phyloP scores from a whole-genome alignment of 805 yeast genomes.

The Suhomyces sp. region DNA sequence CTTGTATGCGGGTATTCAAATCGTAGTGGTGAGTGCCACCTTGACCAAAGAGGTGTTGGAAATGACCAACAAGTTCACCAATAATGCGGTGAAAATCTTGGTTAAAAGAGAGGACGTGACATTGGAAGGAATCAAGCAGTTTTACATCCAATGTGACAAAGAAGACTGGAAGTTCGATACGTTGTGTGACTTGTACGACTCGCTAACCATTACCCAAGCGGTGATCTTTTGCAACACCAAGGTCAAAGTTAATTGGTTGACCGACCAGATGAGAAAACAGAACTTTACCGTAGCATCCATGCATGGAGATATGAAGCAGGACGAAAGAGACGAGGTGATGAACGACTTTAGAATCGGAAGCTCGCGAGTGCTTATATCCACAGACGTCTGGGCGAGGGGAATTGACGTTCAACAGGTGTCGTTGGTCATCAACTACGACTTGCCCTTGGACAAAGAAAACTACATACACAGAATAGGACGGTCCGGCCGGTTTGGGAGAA shows the following conservation, averaged over 20 bases:
- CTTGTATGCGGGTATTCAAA: slow-evolving; percentile 84
- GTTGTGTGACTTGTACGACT: slow-evolving; percentile 90
- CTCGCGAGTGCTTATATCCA: slow-evolving; percentile 89
- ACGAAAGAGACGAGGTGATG: slow-evolving; percentile 93
- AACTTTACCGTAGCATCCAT: slow-evolving; percentile 92
- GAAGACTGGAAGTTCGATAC: slow-evolving; percentile 95
- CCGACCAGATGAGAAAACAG: slow-evolving; percentile 71
- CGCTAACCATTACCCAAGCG: slow-evolving; percentile 93
- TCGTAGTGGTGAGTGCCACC: slow-evolving; percentile 93
- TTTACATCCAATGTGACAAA: slow-evolving; percentile 82
- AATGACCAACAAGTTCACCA: slow-evolving; percentile 87
- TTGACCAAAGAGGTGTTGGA: slow-evolving; percentile 88
- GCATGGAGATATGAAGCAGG: slow-evolving; percentile 97
- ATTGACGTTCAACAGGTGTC: slow-evolving; percentile 98
- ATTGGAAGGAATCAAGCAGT: slow-evolving; percentile 92
- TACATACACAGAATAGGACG: slow-evolving; percentile 97
- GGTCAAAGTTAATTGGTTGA: slow-evolving; percentile 88
- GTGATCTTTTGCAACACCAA: slow-evolving; percentile 96
- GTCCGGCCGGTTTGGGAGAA: slow-evolving; percentile 97
- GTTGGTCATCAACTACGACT: slow-evolving; percentile 89
- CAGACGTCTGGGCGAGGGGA: slow-evolving; percentile 98
- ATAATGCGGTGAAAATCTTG: slow-evolving; percentile 88
- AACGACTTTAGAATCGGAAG: slow-evolving; percentile 91
- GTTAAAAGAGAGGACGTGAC: slow-evolving; percentile 94
- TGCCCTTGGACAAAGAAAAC: slow-evolving; percentile 91